Base-by-base conservation (phyloP, 1,139 yeast species). In the Blastobotrys ciferrii region DNA sequence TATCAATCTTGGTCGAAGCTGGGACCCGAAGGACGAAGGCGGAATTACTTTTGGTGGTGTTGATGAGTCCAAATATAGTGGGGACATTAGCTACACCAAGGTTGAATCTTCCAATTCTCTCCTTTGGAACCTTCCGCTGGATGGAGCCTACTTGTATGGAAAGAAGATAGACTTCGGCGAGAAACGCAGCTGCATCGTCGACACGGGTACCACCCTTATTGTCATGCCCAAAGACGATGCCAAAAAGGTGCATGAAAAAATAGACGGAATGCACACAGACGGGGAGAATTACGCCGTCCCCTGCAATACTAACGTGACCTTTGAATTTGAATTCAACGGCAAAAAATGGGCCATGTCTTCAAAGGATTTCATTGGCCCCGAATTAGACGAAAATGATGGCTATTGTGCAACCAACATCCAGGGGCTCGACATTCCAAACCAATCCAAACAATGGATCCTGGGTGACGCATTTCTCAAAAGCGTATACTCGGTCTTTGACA, bases 331-430 rank as follows among this genome's bases (percentile, higher is more conserved):
- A 30, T 68, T 81, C 46, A 75, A 69, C 20, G 74, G 71, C 17
- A 59, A 65, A 14, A 69, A 70, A 32, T 79, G 80, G 73, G 59
- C 75, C 11, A 57, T 82, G n/a, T 55, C 71, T 1, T 68, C 81
- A 0, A 53, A 58, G 1, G 73, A 71, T 49, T 80, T 80, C 58
- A 60, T 77, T 42, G 87, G 85, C 2, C 62, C 68, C 12, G 70
- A 70, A 13, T 77, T 80, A 56, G 50, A 73, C 1, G 56, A 61
- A 2, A 55, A 51, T 43, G 60, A 72, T 1, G 82, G 82, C 0
- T 73, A 75, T 60, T 83, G 88, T 67, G 80, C 82, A n/a, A 78
- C 85, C 9, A 81, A 81, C 59, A 73, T 82, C 47, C 86, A 80
- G 64, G 87, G 86, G 14, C 59, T 75, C 25, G 50, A 55, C 15